Base-by-base conservation (phyloP, 768 basidiomycete species). In the Xerocomellus intermedius region DNA sequence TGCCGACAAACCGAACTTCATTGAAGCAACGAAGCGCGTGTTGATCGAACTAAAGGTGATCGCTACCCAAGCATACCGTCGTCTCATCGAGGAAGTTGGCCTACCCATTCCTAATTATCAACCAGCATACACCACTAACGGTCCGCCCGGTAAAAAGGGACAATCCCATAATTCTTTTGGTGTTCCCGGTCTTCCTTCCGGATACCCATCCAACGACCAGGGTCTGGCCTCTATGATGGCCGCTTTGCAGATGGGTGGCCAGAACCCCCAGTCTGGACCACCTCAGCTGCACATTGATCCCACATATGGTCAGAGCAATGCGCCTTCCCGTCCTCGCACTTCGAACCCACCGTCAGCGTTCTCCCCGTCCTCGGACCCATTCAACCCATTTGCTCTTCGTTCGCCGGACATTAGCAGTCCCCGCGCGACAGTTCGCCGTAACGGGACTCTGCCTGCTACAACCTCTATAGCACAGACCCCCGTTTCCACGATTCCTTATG, bases 21-120 rank as follows among this genome's bases (percentile, higher is more conserved):
- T 93, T 4, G 94, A 94, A 62, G 89, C 92, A 7, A 92, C 92
- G 33, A 94, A 94, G 68, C 84, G 90, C 10, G 94, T 95, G 28
- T 74, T 98, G 55, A 91, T 91, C 43, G 87, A 91, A 65, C 77
- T 98, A 52, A 94, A 95, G 75, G 95, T 95, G 41, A 89, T 91
- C 50, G 86, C 90, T n/a, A 92, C 92, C 6, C 94, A 95, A 64
- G 92, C 94, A 14, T 98, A 98, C 71, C 87, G 93, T 56, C 82
- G 91, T 55, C 79, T 98, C 45, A 90, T 97, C 52, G 94, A 97
- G 69, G 95, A 96, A 74, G 94, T 97, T 58, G 94, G 95, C 13
- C 74, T 98, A 42, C 90, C 92, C 7, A 87, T 94, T 44, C 91
- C 89, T 50, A 92, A 86, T 74, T 87, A 91, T 73, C 89, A 91